Conservation (phyloP, 169 alveolate species). For the Plasmodium coatneyi region DNA sequence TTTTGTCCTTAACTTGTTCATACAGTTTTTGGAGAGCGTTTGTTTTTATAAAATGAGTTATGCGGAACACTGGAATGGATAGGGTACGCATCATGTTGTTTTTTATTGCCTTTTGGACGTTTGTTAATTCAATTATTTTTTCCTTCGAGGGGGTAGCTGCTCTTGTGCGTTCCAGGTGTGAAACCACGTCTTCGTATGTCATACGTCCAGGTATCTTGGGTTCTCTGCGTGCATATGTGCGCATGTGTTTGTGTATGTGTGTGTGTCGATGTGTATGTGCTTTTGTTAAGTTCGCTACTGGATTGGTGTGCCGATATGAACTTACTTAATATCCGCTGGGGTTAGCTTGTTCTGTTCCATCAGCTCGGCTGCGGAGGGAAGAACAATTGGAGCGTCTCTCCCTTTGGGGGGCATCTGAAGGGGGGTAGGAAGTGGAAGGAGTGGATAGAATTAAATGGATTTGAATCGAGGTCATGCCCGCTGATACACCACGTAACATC, state of each 20-base stretch:
- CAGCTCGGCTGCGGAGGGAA: constrained; percentile 71
- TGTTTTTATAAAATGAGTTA: constrained; percentile 65
- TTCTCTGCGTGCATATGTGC: not conserved
- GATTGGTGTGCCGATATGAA: not conserved
- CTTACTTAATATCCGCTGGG: constrained; percentile 57
- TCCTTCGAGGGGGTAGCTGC: not conserved
- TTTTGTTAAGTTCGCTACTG: not conserved
- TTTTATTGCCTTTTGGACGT: constrained; percentile 76
- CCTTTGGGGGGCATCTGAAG: constrained; percentile 13
- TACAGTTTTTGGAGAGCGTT: constrained; percentile 19
- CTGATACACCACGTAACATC: not conserved
- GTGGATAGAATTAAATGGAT: not conserved
- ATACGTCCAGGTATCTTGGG: constrained; percentile 13
- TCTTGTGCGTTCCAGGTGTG: constrained; percentile 33
- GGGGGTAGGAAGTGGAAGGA: not conserved
- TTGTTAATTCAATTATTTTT: constrained; percentile 8
- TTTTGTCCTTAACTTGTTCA: constrained; percentile 56
- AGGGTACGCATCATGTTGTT: constrained; percentile 79
- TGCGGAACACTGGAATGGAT: constrained; percentile 79
- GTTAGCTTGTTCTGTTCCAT: constrained; percentile 43
- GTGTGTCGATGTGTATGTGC: constrained; percentile 3
- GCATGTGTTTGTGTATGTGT: not conserved
- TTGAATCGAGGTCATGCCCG: not conserved
- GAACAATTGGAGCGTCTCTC: constrained; percentile 22
- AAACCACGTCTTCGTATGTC: constrained; percentile 66